Conservation (phyloP, 2,329 filamentous ascomycete genomes). For the Penicillium sp. region DNA sequence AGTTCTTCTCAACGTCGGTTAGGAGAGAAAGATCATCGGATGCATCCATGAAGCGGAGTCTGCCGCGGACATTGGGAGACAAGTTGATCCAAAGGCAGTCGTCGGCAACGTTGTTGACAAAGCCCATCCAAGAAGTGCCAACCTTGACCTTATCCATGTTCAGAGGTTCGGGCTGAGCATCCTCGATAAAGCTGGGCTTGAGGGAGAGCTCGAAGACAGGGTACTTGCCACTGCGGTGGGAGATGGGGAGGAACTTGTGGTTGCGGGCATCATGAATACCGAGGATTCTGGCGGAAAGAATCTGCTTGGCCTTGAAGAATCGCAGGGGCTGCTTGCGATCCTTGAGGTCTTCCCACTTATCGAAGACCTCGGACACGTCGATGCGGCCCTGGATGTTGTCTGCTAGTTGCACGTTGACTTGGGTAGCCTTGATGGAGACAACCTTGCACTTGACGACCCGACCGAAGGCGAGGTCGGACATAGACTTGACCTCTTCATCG, state of each 20-base stretch:
- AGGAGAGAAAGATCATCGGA: conserved; percentile 83
- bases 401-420: conserved; percentile 85
- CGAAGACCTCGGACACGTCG: conserved; percentile 87
- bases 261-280: conserved; percentile 88
- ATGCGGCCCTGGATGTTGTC: conserved; percentile 91
- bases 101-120: conserved; percentile 84
- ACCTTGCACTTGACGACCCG: conserved; percentile 75
- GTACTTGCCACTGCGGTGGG: conserved; percentile 77
- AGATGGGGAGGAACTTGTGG: conserved; percentile 88
- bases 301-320: conserved; percentile 70
- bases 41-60: conserved; percentile 78
- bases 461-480: conserved; percentile 75
- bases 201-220: conserved; percentile 83
- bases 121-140: conserved; percentile 74
- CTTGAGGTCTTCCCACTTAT: conserved; percentile 81
- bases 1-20: conserved; percentile 73
- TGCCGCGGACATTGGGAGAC: conserved; percentile 82
- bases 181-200: conserved; percentile 63
- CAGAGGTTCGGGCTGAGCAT: conserved; percentile 63
- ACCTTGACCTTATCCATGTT: conserved; percentile 71
- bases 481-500: conserved; percentile 63
- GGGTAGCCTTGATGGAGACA: conserved; percentile 83
- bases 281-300: conserved; percentile 74
- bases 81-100: conserved; percentile 88
- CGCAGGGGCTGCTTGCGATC: conserved; percentile 79